A percentile compares a stretch with the other conserved stretches of the same genome.
These are phyloP conservation scores for Lasiosphaeria hispida DNA, from an alignment of 495 filamentous ascomycete genomes.

Conservation along the genomic window DNA sequence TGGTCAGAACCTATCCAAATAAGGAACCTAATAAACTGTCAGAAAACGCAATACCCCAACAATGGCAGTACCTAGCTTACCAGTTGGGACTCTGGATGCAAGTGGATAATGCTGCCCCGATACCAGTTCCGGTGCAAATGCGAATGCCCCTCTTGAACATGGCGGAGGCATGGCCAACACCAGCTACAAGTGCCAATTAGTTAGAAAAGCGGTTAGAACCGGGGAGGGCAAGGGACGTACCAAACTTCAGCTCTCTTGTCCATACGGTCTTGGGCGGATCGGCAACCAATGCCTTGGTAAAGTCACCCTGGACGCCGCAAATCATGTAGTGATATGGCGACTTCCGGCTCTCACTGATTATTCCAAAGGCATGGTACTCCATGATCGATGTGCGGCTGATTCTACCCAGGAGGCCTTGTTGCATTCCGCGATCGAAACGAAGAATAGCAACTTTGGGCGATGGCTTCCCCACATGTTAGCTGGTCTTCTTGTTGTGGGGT, in stretches of 20 bases:
- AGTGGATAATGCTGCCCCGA: constrained; percentile 44
- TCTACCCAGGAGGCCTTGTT: constrained; percentile 45
- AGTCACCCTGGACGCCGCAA: constrained; percentile 48
- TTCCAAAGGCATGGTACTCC: constrained; percentile 49
- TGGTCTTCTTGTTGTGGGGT: not conserved
- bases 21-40: constrained; percentile 33
- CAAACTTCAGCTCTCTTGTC: constrained; percentile 47
- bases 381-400: constrained; percentile 47
- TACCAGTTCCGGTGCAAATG: constrained; percentile 45
- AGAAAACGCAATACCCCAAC: not conserved
- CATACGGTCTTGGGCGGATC: constrained; percentile 43
- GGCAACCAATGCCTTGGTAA: constrained; percentile 38
- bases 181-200: constrained; percentile 26
- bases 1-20: constrained; percentile 49
- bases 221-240: constrained; percentile 22
- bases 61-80: constrained; percentile 25
- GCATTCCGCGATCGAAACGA: constrained; percentile 44
- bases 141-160: constrained; percentile 49
- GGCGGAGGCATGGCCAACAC: constrained; percentile 43
- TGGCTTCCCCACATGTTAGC: constrained; percentile 29
- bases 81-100: constrained; percentile 46
- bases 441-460: constrained; percentile 44
- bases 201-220: not conserved
- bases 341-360: constrained; percentile 44
- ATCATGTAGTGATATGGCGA: constrained; percentile 43